These are phyloP conservation scores for Tuber brumale DNA, from an alignment of 495 filamentous ascomycete species.

Conservation along the genomic window DNA sequence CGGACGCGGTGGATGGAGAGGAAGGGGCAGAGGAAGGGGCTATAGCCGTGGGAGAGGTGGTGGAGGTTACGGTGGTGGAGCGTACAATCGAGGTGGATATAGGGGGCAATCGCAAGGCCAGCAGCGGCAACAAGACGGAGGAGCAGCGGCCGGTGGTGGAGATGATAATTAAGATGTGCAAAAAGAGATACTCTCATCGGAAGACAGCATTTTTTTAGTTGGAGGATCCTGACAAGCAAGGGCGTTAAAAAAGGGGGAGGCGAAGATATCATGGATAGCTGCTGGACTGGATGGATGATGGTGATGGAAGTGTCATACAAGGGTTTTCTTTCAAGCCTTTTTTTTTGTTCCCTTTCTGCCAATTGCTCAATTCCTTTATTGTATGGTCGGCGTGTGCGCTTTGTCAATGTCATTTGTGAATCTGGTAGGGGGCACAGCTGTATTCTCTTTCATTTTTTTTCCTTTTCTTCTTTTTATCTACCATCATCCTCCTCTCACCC, in stretches of 20 bases:
- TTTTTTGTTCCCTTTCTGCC: neutral
- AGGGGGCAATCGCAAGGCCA: slow-evolving; percentile 25
- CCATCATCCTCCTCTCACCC: neutral
- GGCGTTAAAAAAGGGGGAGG: neutral
- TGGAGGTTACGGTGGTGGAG: slow-evolving; percentile 28
- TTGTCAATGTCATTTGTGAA: slow-evolving; percentile 3
- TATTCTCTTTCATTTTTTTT: neutral
- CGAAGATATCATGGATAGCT: neutral
- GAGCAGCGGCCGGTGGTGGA: neutral
- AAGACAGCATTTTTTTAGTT: neutral
- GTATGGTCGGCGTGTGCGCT: slow-evolving; percentile 2
- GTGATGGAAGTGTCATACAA: neutral
- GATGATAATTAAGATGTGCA: neutral
- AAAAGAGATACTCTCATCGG: neutral
- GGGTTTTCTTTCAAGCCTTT: neutral
- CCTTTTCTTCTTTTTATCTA: neutral
- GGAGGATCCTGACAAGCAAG: neutral
- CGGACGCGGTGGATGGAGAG: slow-evolving; percentile 45
- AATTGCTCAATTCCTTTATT: slow-evolving; percentile 1
- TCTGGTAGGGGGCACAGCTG: neutral
- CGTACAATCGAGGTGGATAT: slow-evolving; percentile 18
- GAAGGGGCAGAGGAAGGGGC: slow-evolving; percentile 51
- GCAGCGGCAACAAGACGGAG: neutral
- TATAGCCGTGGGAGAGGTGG: slow-evolving; percentile 54
- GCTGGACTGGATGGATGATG: neutral